A percentile compares a stretch with the other conserved stretches of the same genome.
These are phyloP conservation scores for Coprinellus micaceus DNA, from an alignment of 768 basidiomycete species.

Conservation along the genomic window DNA sequence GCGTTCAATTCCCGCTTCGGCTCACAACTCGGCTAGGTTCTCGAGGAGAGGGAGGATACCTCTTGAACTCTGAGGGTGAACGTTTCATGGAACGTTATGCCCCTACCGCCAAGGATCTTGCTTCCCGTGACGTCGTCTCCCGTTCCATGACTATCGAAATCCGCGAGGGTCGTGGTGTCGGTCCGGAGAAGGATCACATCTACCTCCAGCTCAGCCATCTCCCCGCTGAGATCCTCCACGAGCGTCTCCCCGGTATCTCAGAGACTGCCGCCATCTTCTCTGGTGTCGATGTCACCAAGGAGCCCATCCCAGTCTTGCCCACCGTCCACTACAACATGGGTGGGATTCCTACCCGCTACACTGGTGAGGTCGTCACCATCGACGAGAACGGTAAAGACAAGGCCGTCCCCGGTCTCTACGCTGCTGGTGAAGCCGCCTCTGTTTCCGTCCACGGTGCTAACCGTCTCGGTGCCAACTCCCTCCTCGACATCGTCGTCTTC, in stretches of 20 bases:
- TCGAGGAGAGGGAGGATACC: conserved; percentile 98
- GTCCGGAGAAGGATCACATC: conserved; percentile 96
- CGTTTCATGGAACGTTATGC: conserved; percentile 99
- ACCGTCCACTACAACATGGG: conserved; percentile 99
- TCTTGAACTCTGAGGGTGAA: conserved; percentile 97
- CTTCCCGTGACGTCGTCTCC: conserved; percentile 98
- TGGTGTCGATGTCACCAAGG: conserved; percentile 99
- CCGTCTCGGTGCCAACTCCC: conserved; percentile 98
- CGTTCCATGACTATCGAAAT: conserved; percentile 99
- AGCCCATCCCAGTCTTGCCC: conserved; percentile 96
- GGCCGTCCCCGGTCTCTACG: conserved; percentile 94
- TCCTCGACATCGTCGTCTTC: conserved; percentile 98
- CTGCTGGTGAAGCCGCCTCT: conserved; percentile 97
- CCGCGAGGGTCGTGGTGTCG: conserved; percentile 97
- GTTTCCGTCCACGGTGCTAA: conserved; percentile 99
- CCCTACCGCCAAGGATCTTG: conserved; percentile 98
- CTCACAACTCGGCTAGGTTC: conserved; percentile 55
- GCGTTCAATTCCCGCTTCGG: background rate
- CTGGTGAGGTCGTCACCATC: conserved; percentile 90
- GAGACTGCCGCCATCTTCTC: conserved; percentile 99
- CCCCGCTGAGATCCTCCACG: conserved; percentile 91
- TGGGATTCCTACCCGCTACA: conserved; percentile 98
- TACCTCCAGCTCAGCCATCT: conserved; percentile 96
- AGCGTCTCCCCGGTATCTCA: conserved; percentile 97
- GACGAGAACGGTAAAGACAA: conserved; percentile 90